Evolutionary conservation across 805 yeast genomes (phyloP).

Genomic region (Hanseniaspora thailandica): DNA sequence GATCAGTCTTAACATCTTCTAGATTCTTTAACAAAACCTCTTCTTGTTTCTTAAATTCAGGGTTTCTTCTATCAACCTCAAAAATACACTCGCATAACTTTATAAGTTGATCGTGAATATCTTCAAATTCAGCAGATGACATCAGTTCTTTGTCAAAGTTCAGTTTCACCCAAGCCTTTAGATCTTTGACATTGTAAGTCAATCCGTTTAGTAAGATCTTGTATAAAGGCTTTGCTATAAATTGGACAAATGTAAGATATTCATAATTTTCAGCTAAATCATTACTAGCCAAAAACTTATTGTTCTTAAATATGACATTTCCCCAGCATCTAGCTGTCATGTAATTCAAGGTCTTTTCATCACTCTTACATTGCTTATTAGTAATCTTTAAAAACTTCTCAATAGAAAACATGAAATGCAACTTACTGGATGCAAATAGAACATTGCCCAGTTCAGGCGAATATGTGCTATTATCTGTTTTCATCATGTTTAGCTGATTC

Average conservation of each 20-base stretch:
- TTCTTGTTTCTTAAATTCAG: background rate
- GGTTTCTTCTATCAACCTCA: slow-evolving; percentile 27
- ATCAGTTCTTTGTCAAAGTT: slow-evolving; percentile 34
- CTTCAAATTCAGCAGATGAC: slow-evolving; percentile 27
- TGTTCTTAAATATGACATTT: slow-evolving; percentile 39
- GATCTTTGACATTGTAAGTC: slow-evolving; percentile 36
- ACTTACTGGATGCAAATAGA: slow-evolving; percentile 57
- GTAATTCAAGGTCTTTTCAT: slow-evolving; percentile 26
- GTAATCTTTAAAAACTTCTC: slow-evolving; percentile 50
- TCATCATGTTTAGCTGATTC: slow-evolving; percentile 50
- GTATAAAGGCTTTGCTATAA: slow-evolving; percentile 69
- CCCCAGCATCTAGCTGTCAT: slow-evolving; percentile 69
- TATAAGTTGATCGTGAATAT: slow-evolving; percentile 38
- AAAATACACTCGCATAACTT: slow-evolving; percentile 47
- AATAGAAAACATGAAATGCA: slow-evolving; percentile 55
- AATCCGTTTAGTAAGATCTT: slow-evolving; percentile 55
- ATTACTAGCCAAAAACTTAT: slow-evolving; percentile 35
- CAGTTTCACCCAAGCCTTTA: slow-evolving; percentile 36
- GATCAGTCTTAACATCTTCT: slow-evolving; percentile 13
- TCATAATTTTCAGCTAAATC: slow-evolving; percentile 21
- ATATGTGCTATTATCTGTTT: slow-evolving; percentile 30
- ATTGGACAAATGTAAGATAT: slow-evolving; percentile 43
- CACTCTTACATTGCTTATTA: slow-evolving; percentile 30
- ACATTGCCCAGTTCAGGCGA: slow-evolving; percentile 61
- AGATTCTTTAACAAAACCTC: slow-evolving; percentile 33